phyloP scores from a whole-genome alignment of 306 rosid species.

The Oemleria cerasiformis region DNA sequence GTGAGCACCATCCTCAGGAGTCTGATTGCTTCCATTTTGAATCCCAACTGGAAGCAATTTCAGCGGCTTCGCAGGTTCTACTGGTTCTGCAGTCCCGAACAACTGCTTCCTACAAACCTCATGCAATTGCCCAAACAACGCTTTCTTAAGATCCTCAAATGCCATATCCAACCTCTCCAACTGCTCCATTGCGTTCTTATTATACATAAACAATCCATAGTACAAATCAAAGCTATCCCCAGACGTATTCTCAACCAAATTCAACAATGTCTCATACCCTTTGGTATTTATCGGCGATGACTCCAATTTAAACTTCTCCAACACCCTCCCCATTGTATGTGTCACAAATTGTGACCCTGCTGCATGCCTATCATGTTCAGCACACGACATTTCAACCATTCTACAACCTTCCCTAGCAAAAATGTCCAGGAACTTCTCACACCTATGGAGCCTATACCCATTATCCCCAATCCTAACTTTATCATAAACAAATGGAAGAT shows the following conservation, averaged over 20 bases:
- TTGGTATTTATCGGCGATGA: conserved; percentile 18
- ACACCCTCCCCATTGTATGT: conserved; percentile 17
- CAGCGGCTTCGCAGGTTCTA: background rate
- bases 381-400: conserved; percentile 26
- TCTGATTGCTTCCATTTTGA: background rate
- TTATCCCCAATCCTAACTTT: conserved; percentile 3
- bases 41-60: conserved; percentile 4
- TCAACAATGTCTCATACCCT: conserved; percentile 21
- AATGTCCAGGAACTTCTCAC: conserved; percentile 6
- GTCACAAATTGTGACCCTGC: conserved; percentile 26
- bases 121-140: conserved; percentile 15
- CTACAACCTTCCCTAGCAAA: conserved; percentile 18
- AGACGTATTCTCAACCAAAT: conserved; percentile 15
- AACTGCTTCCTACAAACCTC: conserved; percentile 17
- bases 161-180: conserved; percentile 22
- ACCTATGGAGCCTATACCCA: background rate
- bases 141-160: conserved; percentile 21
- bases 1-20: too few relatives aligned
- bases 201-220: conserved; percentile 22
- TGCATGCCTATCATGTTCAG: conserved; percentile 13
- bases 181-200: conserved; percentile 25
- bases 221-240: conserved; percentile 27
- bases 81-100: background rate
- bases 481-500: conserved; percentile 12
- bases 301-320: conserved; percentile 18